phyloP scores from a whole-genome alignment of 164 flowering plant genomes.

The Protea cynaroides region DNA sequence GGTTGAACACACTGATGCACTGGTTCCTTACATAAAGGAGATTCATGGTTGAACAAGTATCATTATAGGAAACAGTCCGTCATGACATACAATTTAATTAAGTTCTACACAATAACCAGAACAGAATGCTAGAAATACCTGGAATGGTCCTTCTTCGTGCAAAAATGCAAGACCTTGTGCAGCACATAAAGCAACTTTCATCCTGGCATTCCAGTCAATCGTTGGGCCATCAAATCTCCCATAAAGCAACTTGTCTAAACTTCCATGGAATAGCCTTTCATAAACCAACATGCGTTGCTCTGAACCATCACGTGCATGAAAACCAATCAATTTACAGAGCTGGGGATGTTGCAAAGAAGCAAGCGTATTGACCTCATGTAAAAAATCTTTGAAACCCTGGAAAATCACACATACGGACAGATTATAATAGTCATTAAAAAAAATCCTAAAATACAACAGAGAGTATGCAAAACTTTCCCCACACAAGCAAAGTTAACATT shows the following conservation, averaged over 20 bases:
- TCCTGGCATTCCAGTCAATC: slow-evolving; percentile 85
- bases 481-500: not conserved
- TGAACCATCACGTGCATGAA: slow-evolving; percentile 86
- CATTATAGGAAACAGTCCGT: not conserved
- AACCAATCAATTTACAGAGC: slow-evolving; percentile 89
- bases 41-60: not conserved
- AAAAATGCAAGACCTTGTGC: slow-evolving; percentile 94
- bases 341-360: slow-evolving; percentile 86
- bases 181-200: slow-evolving; percentile 90
- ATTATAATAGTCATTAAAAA: not conserved
- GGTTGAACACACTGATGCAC: not conserved
- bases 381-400: slow-evolving; percentile 67
- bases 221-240: slow-evolving; percentile 87
- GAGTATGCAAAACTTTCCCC: too few relatives aligned
- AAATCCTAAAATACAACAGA: not conserved
- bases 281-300: slow-evolving; percentile 78
- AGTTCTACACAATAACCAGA: not conserved
- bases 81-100: not conserved
- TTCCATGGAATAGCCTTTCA: slow-evolving; percentile 91
- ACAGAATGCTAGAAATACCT: slow-evolving; percentile 39
- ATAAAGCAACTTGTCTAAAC: slow-evolving; percentile 74
- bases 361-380: slow-evolving; percentile 63
- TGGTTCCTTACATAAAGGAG: not conserved
- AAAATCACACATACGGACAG: slow-evolving; percentile 9
- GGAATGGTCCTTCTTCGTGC: slow-evolving; percentile 99